These are phyloP conservation scores for Pilaira anomala DNA, from an alignment of 192 early-diverging fungal genomes.

Conservation along the genomic window DNA sequence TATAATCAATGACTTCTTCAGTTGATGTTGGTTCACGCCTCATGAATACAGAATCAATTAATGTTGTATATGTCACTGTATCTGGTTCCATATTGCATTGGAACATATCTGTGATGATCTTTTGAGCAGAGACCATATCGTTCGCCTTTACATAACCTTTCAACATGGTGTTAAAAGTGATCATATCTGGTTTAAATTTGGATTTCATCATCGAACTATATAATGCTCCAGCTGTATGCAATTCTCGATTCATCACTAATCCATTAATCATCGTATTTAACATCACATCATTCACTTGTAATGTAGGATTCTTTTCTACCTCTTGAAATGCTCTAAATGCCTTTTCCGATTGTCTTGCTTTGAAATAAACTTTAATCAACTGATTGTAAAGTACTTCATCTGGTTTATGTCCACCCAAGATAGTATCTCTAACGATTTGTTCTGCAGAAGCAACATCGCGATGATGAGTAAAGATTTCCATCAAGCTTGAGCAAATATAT, in stretches of 20 bases:
- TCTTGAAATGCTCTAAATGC: conserved; percentile 28
- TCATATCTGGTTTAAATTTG: conserved; percentile 23
- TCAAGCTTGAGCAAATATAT: conserved; percentile 15
- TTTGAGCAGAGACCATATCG: conserved; percentile 10
- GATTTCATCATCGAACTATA: conserved; percentile 26
- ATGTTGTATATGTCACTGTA: conserved; percentile 29
- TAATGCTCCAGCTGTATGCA: conserved; percentile 18
- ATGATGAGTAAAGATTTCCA: conserved; percentile 14
- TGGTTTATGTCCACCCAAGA: conserved; percentile 15
- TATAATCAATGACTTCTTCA: conserved; percentile 2
- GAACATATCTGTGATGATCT: conserved; percentile 26
- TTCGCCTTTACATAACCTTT: conserved; percentile 23
- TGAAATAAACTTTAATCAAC: conserved; percentile 34
- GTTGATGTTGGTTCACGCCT: conserved; percentile 3
- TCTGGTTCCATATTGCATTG: conserved; percentile 22
- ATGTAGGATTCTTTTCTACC: conserved; percentile 17
- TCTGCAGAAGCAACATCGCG: conserved; percentile 20
- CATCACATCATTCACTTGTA: conserved; percentile 26
- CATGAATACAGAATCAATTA: conserved; percentile 28
- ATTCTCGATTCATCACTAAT: conserved; percentile 29
- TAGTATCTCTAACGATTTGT: conserved; percentile 7
- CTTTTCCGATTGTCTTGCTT: conserved; percentile 1
- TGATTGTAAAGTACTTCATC: conserved; percentile 26
- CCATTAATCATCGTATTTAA: conserved; percentile 37
- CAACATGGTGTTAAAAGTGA: conserved; percentile 36